Evolutionary conservation across 2,329 filamentous ascomycete species (phyloP), one percentile per base, ranked within the genome.

Genomic region (Hypocreales sp.): DNA sequence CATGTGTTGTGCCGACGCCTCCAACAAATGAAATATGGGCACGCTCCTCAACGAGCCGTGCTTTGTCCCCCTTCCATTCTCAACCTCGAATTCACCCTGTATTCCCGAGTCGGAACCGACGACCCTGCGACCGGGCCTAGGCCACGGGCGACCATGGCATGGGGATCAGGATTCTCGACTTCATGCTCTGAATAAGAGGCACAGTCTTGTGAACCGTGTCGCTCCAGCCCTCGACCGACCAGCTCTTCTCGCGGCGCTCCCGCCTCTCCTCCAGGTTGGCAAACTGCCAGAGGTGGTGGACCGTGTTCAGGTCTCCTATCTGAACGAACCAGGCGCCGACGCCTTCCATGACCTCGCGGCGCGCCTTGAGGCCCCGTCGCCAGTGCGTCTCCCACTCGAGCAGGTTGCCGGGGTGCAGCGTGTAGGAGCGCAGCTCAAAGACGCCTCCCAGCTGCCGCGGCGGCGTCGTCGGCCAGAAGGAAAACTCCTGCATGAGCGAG

Each of bases 331-430:
- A 98, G 6, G 90, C 90, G 18, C 87, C 86, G 1, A 93, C 86
- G 10, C 90, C 90, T 55, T 98, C 90, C 90, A 98, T 98, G 30
- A 95, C 87, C 56, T 95, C 84, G 26, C 84, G 72, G 27, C 90
- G 72, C 3, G 90, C 90, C 55, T 81, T 80, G 29, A 98, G 67
- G 15, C 90, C 90, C 37, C 82, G 75, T 34, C 92, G 72, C 90
- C 90, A 98, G 57, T 98, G 90, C 22, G 82, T 92, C 65, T 98
- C 90, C 90, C 90, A 98, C 57, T 98, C 90, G 7, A 98, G 68
- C 23, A 98, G 65, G 51, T 94, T 94, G 22, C 90, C 90, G 0
- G 90, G 90, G 49, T 94, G 83, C 14, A 98, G 68, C 5, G 84
- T 94, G 61, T 98, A 98, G 2, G 90, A 94, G 28, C 90, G 81